Conservation (phyloP, 306 rosid genomes). For the Dryas drummondii region DNA sequence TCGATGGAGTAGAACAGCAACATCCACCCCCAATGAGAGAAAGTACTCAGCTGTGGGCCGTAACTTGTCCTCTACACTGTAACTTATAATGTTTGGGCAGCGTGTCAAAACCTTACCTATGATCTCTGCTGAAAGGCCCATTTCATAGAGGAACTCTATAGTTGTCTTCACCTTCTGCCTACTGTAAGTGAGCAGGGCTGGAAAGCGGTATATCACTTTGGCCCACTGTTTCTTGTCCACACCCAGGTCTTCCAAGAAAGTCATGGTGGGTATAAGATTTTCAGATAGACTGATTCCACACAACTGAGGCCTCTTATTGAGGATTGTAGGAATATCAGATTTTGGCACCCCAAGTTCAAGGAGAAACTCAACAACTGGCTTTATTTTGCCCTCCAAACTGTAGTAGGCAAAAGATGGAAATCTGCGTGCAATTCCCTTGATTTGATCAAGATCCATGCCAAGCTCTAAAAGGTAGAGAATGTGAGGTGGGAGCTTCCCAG, state of each 20-base stretch:
- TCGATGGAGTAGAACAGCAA: conserved; percentile 56
- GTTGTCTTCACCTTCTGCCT: conserved; percentile 62
- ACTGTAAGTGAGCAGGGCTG: conserved; percentile 81
- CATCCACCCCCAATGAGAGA: conserved; percentile 77
- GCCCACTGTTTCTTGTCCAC: conserved; percentile 93
- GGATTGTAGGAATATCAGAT: conserved; percentile 62
- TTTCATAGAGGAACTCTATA: conserved; percentile 57
- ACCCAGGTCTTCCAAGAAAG: conserved; percentile 71
- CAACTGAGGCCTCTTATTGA: conserved; percentile 82
- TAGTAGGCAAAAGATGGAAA: conserved; percentile 80
- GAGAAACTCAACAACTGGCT: conserved; percentile 87
- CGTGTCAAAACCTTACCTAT: conserved; percentile 85
- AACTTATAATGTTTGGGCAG: conserved; percentile 70
- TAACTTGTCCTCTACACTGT: conserved; percentile 82
- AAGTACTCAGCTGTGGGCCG: conserved; percentile 81
- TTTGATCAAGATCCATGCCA: conserved; percentile 78
- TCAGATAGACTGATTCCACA: conserved; percentile 87
- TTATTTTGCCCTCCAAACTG: conserved; percentile 88
- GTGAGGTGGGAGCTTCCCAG: conserved; percentile 76
- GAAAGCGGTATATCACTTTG: conserved; percentile 80
- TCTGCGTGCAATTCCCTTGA: conserved; percentile 52
- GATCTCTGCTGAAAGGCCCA: conserved; percentile 66
- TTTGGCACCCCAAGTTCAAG: conserved; percentile 81
- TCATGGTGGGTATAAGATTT: conserved; percentile 85
- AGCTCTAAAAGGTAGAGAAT: conserved; percentile 73